Conservation (phyloP, 805 yeast genomes). For the Saccharomycopsis synnaedendra region DNA sequence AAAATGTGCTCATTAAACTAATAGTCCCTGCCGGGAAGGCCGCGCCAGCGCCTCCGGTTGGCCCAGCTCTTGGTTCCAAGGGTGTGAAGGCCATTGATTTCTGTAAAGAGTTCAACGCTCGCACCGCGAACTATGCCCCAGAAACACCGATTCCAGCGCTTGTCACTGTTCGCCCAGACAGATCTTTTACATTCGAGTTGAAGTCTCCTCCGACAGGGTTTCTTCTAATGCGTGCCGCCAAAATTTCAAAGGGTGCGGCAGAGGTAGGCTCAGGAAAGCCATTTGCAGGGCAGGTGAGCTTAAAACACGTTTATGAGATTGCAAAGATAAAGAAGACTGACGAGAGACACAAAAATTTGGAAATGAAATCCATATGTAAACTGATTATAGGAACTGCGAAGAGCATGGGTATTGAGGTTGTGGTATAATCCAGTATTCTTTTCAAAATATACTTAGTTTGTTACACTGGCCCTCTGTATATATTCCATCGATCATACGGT, state of each 20-base stretch:
- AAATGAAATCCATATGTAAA: conserved; percentile 67
- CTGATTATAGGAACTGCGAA: conserved; percentile 82
- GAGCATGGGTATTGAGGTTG: conserved; percentile 77
- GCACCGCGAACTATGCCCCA: conserved; percentile 77
- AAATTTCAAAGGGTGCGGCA: conserved; percentile 68
- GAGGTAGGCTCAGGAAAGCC: conserved; percentile 43
- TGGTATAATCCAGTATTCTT: conserved; percentile 31
- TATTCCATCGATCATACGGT: neutral
- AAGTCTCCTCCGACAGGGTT: conserved; percentile 90
- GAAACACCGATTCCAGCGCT: conserved; percentile 87
- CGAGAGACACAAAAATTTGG: conserved; percentile 58
- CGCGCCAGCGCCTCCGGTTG: conserved; percentile 97
- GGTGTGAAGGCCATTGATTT: conserved; percentile 98
- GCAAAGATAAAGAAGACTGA: conserved; percentile 90
- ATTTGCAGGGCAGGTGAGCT: conserved; percentile 52
- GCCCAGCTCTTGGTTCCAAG: conserved; percentile 96
- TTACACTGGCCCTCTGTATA: neutral
- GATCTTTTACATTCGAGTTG: conserved; percentile 76
- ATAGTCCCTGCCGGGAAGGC: conserved; percentile 97
- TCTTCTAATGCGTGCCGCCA: conserved; percentile 73
- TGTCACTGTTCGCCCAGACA: conserved; percentile 82
- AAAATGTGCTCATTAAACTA: conserved; percentile 68
- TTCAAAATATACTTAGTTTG: neutral
- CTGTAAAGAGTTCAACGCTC: conserved; percentile 95
- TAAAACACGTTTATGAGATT: conserved; percentile 89